These are phyloP conservation scores for Paraphoma sp. DNA, from an alignment of 2,329 filamentous ascomycete genomes.

Conservation along the genomic window DNA sequence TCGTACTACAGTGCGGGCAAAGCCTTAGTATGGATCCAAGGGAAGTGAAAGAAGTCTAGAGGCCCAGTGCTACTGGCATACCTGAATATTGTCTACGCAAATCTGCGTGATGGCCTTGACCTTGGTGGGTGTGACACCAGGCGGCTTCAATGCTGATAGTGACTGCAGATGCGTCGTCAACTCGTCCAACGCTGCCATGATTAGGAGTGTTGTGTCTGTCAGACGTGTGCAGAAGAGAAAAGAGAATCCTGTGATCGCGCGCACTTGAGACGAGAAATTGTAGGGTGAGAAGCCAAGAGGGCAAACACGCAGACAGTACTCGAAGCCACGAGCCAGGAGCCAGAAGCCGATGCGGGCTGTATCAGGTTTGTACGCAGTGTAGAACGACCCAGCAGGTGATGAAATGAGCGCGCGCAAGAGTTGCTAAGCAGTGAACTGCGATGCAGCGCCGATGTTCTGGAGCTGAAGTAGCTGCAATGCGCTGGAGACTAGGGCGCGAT, in stretches of 20 bases:
- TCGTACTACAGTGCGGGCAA: conserved; percentile 71
- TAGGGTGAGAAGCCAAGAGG: conserved; percentile 25
- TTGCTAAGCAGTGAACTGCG: conserved; percentile 20
- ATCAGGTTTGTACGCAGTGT: conserved; percentile 38
- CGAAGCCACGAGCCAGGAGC: conserved; percentile 31
- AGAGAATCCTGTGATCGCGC: conserved; percentile 16
- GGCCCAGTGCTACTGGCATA: conserved; percentile 29
- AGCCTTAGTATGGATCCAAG: conserved; percentile 33
- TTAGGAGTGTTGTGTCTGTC: conserved; percentile 36
- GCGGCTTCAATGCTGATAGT: conserved; percentile 89
- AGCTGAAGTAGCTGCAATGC: conserved; percentile 25
- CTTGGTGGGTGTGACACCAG: conserved; percentile 91
- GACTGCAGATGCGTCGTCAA: conserved; percentile 89
- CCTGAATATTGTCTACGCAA: conserved; percentile 67
- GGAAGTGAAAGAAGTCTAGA: conserved; percentile 7
- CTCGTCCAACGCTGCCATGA: conserved; percentile 80
- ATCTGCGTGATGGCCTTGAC: conserved; percentile 86
- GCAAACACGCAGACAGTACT: conserved; percentile 36
- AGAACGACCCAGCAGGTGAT: conserved; percentile 30
- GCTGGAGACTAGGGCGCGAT: conserved; percentile 34
- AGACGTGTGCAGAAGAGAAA: conserved; percentile 25
- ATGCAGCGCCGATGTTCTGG: conserved; percentile 22
- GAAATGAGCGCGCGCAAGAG: conserved; percentile 19
- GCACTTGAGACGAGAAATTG: conserved; percentile 16
- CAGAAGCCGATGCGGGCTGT: conserved; percentile 25